Percentiles rank a stretch among this genome's conserved stretches.
These are phyloP conservation scores for Alectoria sarmentosa DNA, from an alignment of 495 filamentous ascomycete species.

Conservation along the genomic window DNA sequence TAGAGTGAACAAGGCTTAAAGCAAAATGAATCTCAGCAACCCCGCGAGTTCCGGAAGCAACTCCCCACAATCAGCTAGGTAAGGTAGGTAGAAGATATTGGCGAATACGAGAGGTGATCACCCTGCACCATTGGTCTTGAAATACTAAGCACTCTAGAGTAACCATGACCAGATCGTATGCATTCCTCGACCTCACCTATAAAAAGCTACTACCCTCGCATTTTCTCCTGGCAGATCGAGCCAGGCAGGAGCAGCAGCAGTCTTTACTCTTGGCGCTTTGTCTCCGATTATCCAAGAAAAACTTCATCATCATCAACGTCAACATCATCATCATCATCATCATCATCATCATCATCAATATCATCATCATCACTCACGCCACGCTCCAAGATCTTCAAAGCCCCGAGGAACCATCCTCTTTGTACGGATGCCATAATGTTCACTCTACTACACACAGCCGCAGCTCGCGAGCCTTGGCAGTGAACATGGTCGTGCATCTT, in stretches of 20 bases:
- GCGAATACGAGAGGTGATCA: background rate
- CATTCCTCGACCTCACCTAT: background rate
- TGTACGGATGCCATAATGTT: background rate
- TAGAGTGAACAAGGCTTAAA: background rate
- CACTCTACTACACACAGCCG: background rate
- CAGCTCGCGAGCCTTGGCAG: slow-evolving; percentile 7
- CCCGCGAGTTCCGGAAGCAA: background rate
- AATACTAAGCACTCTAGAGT: background rate
- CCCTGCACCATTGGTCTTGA: no score
- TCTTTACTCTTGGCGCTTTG: background rate
- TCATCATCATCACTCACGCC: background rate
- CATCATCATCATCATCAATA: background rate
- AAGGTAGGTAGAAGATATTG: background rate
- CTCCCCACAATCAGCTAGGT: background rate
- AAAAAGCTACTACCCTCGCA: background rate
- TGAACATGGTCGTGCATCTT: slow-evolving; percentile 1
- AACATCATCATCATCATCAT: background rate
- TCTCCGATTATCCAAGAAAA: background rate
- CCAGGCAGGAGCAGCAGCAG: background rate
- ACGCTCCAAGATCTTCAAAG: background rate
- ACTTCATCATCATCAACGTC: background rate
- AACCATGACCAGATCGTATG: no score
- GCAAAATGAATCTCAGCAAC: background rate
- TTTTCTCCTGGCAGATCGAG: background rate
- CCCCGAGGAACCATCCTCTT: background rate